Evolutionary conservation across 768 basidiomycete genomes (phyloP).

Genomic region (Auriscalpium microsporum): DNA sequence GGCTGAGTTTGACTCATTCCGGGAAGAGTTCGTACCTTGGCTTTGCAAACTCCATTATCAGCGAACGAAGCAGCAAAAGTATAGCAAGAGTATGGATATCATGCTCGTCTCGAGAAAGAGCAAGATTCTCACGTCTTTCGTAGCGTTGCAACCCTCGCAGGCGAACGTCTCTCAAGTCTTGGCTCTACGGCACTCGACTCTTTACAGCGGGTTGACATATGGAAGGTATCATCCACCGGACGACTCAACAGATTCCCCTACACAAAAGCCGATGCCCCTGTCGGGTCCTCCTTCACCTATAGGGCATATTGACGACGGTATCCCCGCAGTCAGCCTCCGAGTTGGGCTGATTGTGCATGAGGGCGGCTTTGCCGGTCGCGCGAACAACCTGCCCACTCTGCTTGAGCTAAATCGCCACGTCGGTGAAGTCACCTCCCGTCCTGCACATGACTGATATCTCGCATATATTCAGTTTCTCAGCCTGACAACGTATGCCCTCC

Average conservation of each 20-base stretch:
- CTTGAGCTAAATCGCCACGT: conserved; percentile 78
- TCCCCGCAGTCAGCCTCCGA: conserved; percentile 40
- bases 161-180: conserved; percentile 39
- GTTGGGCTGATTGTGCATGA: conserved; percentile 59
- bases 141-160: conserved; percentile 40
- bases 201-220: conserved; percentile 22
- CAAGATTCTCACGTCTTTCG: not conserved
- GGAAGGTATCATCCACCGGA: not conserved
- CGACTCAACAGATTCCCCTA: conserved; percentile 11
- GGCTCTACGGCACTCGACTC: conserved; percentile 55
- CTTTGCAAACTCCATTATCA: conserved; percentile 81
- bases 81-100: conserved; percentile 39
- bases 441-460: conserved; percentile 12
- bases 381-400: conserved; percentile 70
- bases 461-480: conserved; percentile 38
- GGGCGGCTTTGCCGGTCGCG: conserved; percentile 48
- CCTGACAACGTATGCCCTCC: conserved; percentile 42
- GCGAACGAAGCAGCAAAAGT: conserved; percentile 47
- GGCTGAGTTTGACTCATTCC: conserved; percentile 66
- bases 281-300: conserved; percentile 41
- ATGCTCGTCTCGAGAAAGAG: not conserved
- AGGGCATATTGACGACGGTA: conserved; percentile 27
- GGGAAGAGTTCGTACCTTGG: conserved; percentile 91
- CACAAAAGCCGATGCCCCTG: conserved; percentile 22
- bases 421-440: conserved; percentile 17